A percentile compares a stretch with the other conserved stretches of the same genome.
phyloP scores from a whole-genome alignment of 108 stramenopile species.

The Conticribra weissflogii region DNA sequence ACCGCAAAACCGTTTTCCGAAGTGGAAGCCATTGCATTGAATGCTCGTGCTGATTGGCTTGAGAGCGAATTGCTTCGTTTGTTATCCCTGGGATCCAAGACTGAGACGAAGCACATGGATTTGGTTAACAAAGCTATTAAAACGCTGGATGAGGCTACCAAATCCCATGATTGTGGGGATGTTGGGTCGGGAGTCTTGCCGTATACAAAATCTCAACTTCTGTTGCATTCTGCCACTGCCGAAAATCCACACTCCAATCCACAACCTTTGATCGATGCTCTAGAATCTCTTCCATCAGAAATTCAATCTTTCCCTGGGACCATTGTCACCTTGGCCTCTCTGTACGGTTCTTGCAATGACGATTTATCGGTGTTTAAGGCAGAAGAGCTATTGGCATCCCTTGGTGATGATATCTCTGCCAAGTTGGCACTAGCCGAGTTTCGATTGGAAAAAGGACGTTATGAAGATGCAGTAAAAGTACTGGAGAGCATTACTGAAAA shows the following conservation, averaged over 20 bases:
- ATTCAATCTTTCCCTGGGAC: conserved; percentile 61
- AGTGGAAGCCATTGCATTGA: conserved; percentile 38
- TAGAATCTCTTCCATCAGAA: conserved; percentile 63
- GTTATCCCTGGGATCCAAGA: conserved; percentile 4
- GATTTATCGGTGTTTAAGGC: conserved; percentile 11
- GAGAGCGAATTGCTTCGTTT: conserved; percentile 39
- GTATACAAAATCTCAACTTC: conserved; percentile 36
- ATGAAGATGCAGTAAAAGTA: conserved; percentile 60
- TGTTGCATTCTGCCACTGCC: conserved; percentile 30
- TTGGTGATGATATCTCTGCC: conserved; percentile 24
- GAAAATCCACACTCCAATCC: conserved; percentile 16
- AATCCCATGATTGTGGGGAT: background rate
- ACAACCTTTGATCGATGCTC: conserved; percentile 30
- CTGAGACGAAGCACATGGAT: conserved; percentile 13
- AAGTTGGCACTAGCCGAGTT: conserved; percentile 55
- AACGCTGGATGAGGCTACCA: conserved; percentile 19
- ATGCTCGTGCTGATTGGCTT: conserved; percentile 41
- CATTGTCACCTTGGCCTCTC: conserved; percentile 56
- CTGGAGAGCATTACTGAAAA: conserved; percentile 46
- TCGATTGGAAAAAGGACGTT: conserved; percentile 53
- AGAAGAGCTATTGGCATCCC: conserved; percentile 22
- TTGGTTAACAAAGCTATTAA: conserved; percentile 29
- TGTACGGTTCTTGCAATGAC: conserved; percentile 37
- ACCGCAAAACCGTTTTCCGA: conserved; percentile 41
- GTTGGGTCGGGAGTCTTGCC: conserved; percentile 25